A percentile compares a stretch with the other conserved stretches of the same genome.
phyloP scores from a whole-genome alignment of 495 filamentous ascomycete species.

The Daldinia loculata region DNA sequence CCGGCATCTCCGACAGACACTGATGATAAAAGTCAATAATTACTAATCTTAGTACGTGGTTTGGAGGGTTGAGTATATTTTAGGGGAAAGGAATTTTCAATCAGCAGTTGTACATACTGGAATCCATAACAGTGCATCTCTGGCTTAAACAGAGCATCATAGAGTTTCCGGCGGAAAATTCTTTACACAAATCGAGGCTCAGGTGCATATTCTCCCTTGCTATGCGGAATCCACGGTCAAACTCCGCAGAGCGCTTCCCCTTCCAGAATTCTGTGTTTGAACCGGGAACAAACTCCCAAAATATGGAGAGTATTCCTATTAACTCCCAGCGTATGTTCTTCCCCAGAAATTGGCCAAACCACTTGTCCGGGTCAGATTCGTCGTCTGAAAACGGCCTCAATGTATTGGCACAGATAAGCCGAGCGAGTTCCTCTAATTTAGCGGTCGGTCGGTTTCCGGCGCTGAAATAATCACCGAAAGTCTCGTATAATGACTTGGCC shows the following conservation, averaged over 20 bases:
- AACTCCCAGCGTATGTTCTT: constrained; percentile 67
- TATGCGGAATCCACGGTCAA: constrained; percentile 42
- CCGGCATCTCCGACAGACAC: constrained; percentile 61
- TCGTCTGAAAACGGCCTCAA: constrained; percentile 37
- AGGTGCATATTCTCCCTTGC: constrained; percentile 53
- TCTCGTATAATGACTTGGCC: constrained; percentile 23
- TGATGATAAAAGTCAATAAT: background rate
- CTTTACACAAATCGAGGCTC: constrained; percentile 59
- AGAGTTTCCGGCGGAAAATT: constrained; percentile 58
- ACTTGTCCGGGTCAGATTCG: constrained; percentile 50
- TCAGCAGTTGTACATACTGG: constrained; percentile 29
- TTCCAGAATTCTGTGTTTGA: constrained; percentile 12
- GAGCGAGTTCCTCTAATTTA: constrained; percentile 37
- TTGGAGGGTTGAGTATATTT: background rate
- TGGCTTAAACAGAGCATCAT: constrained; percentile 58
- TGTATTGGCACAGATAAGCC: constrained; percentile 41
- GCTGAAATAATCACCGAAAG: constrained; percentile 35
- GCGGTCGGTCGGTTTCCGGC: constrained; percentile 6
- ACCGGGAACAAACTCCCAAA: constrained; percentile 48
- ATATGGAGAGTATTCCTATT: constrained; percentile 61
- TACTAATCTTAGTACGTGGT: background rate
- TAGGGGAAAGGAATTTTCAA: background rate
- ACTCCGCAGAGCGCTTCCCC: constrained; percentile 24
- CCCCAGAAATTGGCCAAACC: constrained; percentile 56
- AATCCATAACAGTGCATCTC: constrained; percentile 55